These are phyloP conservation scores for Phytophthora podocarpi DNA, from an alignment of 352 stramenopile species.

Conservation along the genomic window DNA sequence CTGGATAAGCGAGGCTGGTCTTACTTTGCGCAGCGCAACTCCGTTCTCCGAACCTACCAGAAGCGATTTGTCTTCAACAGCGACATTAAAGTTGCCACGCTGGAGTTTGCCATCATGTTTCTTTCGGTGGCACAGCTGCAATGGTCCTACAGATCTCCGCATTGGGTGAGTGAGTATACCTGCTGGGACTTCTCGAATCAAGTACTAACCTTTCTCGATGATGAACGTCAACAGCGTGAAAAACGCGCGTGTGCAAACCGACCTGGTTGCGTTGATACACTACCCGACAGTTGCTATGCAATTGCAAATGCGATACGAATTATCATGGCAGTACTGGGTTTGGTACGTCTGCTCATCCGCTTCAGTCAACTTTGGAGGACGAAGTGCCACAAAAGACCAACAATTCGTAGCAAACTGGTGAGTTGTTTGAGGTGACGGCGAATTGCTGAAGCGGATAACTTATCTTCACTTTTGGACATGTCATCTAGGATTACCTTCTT, in stretches of 20 bases:
- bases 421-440: background rate
- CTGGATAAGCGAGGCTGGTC: slow-evolving; percentile 29
- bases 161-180: slow-evolving; percentile 36
- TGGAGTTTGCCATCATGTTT: slow-evolving; percentile 55
- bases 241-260: slow-evolving; percentile 44
- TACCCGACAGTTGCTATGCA: slow-evolving; percentile 47
- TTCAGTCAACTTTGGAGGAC: slow-evolving; percentile 28
- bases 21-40: slow-evolving; percentile 30
- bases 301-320: slow-evolving; percentile 38
- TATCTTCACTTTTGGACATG: background rate
- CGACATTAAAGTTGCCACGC: slow-evolving; percentile 40
- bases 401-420: slow-evolving; percentile 16
- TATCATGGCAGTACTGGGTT: slow-evolving; percentile 16
- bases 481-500: slow-evolving; percentile 3
- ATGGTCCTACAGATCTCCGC: slow-evolving; percentile 34
- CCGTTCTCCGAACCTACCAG: slow-evolving; percentile 42
- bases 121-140: slow-evolving; percentile 50
- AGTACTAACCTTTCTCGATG: background rate
- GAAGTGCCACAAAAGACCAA: slow-evolving; percentile 1
- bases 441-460: background rate
- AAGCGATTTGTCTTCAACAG: slow-evolving; percentile 44
- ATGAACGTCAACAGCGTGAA: slow-evolving; percentile 34
- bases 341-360: slow-evolving; percentile 23
- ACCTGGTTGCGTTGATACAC: slow-evolving; percentile 36
- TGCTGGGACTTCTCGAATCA: background rate